Percentiles rank a stretch among this genome's conserved stretches.
Evolutionary conservation across 2,329 filamentous ascomycete species (phyloP).

Genomic region (Penicillium sp.): DNA sequence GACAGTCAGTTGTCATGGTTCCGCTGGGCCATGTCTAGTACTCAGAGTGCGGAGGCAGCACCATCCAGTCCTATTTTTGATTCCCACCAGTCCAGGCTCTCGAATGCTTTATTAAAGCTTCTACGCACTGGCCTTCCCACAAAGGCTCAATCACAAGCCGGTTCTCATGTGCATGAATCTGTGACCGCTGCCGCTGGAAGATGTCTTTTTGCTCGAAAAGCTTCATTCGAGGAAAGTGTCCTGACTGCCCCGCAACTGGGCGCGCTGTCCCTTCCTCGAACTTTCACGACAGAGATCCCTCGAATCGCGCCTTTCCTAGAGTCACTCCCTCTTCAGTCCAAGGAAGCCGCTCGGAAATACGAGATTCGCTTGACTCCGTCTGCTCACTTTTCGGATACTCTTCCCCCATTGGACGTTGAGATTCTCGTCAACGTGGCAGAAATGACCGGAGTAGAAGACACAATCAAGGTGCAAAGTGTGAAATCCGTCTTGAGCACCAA

Average conservation of each 20-base stretch:
- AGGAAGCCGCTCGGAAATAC: constrained; percentile 19
- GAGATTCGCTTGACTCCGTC: constrained; percentile 37
- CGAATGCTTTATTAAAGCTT: constrained; percentile 32
- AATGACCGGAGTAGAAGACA: neutral
- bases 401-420: constrained; percentile 38
- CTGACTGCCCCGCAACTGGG: constrained; percentile 34
- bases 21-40: constrained; percentile 36
- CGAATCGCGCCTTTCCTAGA: constrained; percentile 33
- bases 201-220: constrained; percentile 36
- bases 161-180: constrained; percentile 27
- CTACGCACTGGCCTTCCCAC: constrained; percentile 19
- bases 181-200: constrained; percentile 39
- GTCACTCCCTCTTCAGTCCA: constrained; percentile 18
- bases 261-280: constrained; percentile 27
- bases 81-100: constrained; percentile 30
- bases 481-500: constrained; percentile 31
- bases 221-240: constrained; percentile 17
- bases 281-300: constrained; percentile 36
- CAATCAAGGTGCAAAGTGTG: constrained; percentile 27
- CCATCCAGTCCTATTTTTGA: constrained; percentile 27
- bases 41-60: constrained; percentile 20
- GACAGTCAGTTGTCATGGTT: constrained; percentile 37
- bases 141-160: neutral
- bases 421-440: constrained; percentile 11
- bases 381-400: constrained; percentile 14